Evolutionary conservation across 176 grass and related monocot species (phyloP), one percentile per base, ranked within the genome.

Genomic region (Oryza glumipatula): DNA sequence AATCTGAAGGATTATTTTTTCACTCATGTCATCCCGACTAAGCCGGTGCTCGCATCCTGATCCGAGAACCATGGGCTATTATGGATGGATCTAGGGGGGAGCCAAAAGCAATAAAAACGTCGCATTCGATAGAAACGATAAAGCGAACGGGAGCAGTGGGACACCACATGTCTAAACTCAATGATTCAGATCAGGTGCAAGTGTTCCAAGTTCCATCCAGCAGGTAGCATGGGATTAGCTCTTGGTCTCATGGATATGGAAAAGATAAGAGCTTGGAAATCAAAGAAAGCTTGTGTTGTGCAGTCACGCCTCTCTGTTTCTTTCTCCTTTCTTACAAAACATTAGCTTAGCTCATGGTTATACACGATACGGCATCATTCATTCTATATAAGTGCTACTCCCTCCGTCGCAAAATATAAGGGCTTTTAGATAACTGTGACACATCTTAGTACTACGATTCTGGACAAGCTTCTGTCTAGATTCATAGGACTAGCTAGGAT

Each of bases 41-140:
- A 72, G 63, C 56, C 85, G 46, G 77, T 69, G 36, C 44, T 13
- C 24, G 28, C 79, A 70, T 67, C 63, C 35, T 81, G 48, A 76
- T 76, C 78, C 30, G 17, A 13, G 68, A 60, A 23, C 10, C 74
- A 60, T 17, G 58, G 65, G 9, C 3, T 11, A 9, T 33, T 17
- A 9, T 33, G n/a, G 10, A 56, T 2, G 16, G 1, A 52, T 61
- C 72, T n/a, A 0, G 43, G 43, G 80, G 11, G 68, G 56, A 67
- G 3, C n/a, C 33, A 87, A 87, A 74, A 77, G 80, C 74, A 15
- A 58, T n/a, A 58, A 65, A 38, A n/a, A 44, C 7, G 56, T 78
- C 80, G 44, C 74, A 39, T 5, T 83, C 86, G 68, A 65, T 28
- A 1, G 0, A 9, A 21, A 6, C 21, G 61, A 67, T 68, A 76